phyloP scores from a whole-genome alignment of 495 filamentous ascomycete genomes.

The Lepidopterella palustris region DNA sequence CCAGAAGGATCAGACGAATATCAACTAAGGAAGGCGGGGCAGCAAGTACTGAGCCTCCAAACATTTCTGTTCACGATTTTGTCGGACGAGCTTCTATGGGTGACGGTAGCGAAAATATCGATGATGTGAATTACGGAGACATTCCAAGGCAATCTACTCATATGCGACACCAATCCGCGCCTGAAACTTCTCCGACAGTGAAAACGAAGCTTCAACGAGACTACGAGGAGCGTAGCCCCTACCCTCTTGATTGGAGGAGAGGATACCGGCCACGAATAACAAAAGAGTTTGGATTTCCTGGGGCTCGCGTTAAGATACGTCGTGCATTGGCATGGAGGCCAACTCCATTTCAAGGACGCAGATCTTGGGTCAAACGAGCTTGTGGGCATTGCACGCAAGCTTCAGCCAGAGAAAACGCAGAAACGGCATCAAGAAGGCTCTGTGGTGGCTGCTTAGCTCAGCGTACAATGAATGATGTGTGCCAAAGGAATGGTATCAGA shows the following conservation, averaged over 20 bases:
- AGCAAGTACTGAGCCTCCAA: no score
- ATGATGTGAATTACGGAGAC: no score
- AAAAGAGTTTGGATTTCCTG: slow-evolving; percentile 24
- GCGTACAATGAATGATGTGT: background rate
- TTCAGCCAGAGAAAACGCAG: background rate
- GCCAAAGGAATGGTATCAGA: background rate
- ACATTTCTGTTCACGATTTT: background rate
- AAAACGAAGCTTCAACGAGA: slow-evolving; percentile 2
- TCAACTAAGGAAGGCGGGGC: background rate
- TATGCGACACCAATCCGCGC: no score
- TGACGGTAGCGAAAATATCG: no score
- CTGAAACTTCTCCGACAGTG: background rate
- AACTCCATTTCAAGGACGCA: slow-evolving; percentile 1
- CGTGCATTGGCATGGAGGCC: background rate
- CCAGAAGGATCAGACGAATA: background rate
- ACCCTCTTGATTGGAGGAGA: slow-evolving; percentile 14
- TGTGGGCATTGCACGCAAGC: slow-evolving; percentile 20
- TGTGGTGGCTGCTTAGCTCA: slow-evolving; percentile 8
- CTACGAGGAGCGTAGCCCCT: slow-evolving; percentile 1
- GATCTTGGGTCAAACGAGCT: slow-evolving; percentile 15
- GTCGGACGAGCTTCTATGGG: background rate
- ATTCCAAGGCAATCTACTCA: no score
- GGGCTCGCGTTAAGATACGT: slow-evolving; percentile 17
- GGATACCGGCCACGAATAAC: slow-evolving; percentile 16
- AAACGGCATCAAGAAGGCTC: slow-evolving; percentile 3